Base-by-base conservation (phyloP, 139 green algal species). In the Dunaliella sp. region DNA sequence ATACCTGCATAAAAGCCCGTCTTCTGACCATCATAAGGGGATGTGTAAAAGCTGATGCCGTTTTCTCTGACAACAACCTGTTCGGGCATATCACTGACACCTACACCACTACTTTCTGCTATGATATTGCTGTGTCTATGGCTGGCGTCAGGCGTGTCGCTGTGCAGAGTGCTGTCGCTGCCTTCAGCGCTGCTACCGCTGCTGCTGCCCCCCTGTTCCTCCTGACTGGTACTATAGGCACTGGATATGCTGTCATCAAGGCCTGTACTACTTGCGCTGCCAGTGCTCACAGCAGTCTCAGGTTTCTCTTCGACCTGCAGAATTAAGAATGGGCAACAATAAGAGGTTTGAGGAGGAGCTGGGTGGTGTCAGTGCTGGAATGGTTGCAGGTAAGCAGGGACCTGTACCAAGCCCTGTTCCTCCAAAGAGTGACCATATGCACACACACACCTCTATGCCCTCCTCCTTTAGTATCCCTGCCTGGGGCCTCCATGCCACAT, bases 381-480 rank as follows among this genome's bases (percentile, higher is more conserved):
- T n/a, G n/a, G n/a, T n/a, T n/a, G n/a, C n/a, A n/a, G n/a, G n/a
- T n/a, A n/a, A n/a, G n/a, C n/a, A n/a, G n/a, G n/a, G n/a, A n/a
- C n/a, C n/a, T n/a, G n/a, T n/a, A n/a, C n/a, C n/a, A n/a, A n/a
- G n/a, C n/a, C 82, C 1, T 74, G 38, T 1, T 30, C 81, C 57
- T 83, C 87, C 38, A 88, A 1, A 33, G 12, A 32, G 30, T 36
- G 73, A 12, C 2, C 73, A 78, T 32, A 3, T 12, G 7, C 22
- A 28, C 76, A 81, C n/a, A 12, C 57, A 0, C 48, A 79, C 38
- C 2, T 86, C 35, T 1, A 93, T 34, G 1, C 93, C 94, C 83
- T 98, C 94, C 84, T 96, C 90, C 30, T 89, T 84, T 31, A 96
- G 88, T 81, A 97, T 94, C 12, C 87, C 85, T 1, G 57, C 85